Evolutionary conservation across 2,329 filamentous ascomycete genomes (phyloP).

Genomic region (Gaeumannomyces tritici): DNA sequence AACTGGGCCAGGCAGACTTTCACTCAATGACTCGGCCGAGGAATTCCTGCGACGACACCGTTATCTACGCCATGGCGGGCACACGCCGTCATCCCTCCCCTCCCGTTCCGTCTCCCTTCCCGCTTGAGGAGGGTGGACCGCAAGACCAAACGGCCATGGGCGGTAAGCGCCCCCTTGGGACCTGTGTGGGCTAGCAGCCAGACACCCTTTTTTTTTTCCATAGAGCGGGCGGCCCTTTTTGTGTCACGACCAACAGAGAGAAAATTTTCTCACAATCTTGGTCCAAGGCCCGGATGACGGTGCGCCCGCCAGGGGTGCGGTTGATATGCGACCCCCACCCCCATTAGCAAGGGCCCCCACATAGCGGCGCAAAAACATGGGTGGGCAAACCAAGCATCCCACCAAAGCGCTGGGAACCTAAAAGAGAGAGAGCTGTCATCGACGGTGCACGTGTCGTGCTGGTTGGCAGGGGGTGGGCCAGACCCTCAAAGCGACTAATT

Average conservation of each 20-base stretch:
- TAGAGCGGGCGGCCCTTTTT: not conserved
- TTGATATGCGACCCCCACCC: slow-evolving; percentile 10
- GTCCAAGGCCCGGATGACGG: not conserved
- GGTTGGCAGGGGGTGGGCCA: not conserved
- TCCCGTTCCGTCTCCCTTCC: not conserved
- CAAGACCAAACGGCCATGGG: not conserved
- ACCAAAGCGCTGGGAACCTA: not conserved
- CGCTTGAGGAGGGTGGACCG: not conserved
- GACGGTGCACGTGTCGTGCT: not conserved
- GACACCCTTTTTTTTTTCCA: not conserved
- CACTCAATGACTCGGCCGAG: slow-evolving; percentile 10
- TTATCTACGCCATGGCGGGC: not conserved
- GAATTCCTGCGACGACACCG: slow-evolving; percentile 1
- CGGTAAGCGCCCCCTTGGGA: not conserved
- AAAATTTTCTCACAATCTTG: not conserved
- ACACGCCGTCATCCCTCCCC: not conserved
- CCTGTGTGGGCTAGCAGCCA: not conserved
- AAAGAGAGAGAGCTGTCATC: not conserved
- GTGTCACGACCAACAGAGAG: not conserved
- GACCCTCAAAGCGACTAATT: not conserved
- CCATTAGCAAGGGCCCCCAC: slow-evolving; percentile 11
- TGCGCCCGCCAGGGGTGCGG: not conserved
- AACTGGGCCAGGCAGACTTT: not conserved
- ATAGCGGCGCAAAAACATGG: slow-evolving; percentile 7
- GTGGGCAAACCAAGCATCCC: not conserved